A percentile compares a stretch with the other conserved stretches of the same genome.
Conservation (phyloP, 352 stramenopile species). For the Albugo candida region DNA sequence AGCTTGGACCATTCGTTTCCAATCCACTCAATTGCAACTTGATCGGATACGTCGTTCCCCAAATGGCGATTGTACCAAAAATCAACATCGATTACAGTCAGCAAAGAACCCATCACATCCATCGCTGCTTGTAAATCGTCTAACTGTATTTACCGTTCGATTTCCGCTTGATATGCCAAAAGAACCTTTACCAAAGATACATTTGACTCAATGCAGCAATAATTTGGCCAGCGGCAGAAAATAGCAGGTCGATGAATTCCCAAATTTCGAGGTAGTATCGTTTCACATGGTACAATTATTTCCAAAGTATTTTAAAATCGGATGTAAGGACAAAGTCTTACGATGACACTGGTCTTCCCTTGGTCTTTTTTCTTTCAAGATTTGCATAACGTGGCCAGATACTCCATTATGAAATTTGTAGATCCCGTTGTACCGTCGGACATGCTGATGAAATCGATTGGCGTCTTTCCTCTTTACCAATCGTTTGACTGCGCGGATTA, state of each 20-base stretch:
- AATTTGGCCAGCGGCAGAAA: conserved; percentile 52
- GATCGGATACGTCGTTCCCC: conserved; percentile 87
- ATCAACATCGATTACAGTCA: conserved; percentile 82
- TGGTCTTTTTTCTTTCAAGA: conserved; percentile 14
- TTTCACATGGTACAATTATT: conserved; percentile 95
- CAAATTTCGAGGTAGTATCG: conserved; percentile 92
- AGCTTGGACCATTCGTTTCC: conserved; percentile 53
- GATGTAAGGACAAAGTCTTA: conserved; percentile 94
- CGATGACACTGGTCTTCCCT: conserved; percentile 64
- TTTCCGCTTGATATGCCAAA: conserved; percentile 82
- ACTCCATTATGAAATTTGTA: conserved; percentile 93
- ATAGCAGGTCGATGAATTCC: conserved; percentile 95
- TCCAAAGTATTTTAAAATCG: conserved; percentile 96
- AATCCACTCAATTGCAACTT: conserved; percentile 26
- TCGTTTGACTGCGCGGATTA: conserved; percentile 30
- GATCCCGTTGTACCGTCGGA: conserved; percentile 91
- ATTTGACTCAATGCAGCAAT: conserved; percentile 87
- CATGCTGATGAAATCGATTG: conserved; percentile 86
- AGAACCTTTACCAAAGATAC: conserved; percentile 94
- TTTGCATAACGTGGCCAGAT: conserved; percentile 81
- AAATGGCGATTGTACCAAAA: conserved; percentile 82
- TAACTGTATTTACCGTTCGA: conserved; percentile 87
- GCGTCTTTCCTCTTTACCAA: conserved; percentile 16
- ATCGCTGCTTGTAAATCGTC: conserved; percentile 48
- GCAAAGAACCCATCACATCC: conserved; percentile 73